Evolutionary conservation across 257 asterid species (phyloP).

Genomic region (Thymus quinquecostatus): DNA sequence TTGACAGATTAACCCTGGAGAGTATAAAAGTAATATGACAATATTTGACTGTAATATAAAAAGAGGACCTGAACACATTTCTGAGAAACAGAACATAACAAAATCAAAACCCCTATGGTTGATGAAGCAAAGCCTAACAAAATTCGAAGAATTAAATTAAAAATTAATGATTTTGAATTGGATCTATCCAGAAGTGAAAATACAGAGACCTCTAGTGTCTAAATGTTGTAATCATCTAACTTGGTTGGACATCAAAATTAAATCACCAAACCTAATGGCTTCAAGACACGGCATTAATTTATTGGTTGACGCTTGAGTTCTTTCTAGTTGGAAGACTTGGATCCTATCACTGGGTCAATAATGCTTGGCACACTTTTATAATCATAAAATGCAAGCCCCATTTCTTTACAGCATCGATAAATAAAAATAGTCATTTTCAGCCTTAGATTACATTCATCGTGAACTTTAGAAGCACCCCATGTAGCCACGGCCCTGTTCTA

Average conservation of each 20-base stretch:
- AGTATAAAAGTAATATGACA: not conserved
- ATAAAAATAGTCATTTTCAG: not conserved
- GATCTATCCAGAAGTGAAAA: not conserved
- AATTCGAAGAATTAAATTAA: not conserved
- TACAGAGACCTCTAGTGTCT: not conserved
- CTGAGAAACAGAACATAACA: conserved; percentile 9
- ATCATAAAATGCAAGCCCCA: not conserved
- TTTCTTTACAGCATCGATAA: not conserved
- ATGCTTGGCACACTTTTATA: not conserved
- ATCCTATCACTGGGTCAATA: not conserved
- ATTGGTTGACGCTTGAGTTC: too few relatives aligned
- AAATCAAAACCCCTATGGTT: conserved; percentile 14
- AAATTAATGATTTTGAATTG: not conserved
- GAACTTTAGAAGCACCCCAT: not conserved
- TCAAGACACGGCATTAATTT: too few relatives aligned
- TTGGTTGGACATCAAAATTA: not conserved
- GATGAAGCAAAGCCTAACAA: not conserved
- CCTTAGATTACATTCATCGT: not conserved
- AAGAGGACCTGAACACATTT: not conserved
- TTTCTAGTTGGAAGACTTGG: too few relatives aligned
- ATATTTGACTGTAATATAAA: not conserved
- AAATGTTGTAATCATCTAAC: not conserved
- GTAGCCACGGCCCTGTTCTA: not conserved
- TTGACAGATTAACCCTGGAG: conserved; percentile 4
- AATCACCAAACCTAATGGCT: not conserved